Conservation (phyloP, 345 rosid species). For the Eucalyptus globulus region DNA sequence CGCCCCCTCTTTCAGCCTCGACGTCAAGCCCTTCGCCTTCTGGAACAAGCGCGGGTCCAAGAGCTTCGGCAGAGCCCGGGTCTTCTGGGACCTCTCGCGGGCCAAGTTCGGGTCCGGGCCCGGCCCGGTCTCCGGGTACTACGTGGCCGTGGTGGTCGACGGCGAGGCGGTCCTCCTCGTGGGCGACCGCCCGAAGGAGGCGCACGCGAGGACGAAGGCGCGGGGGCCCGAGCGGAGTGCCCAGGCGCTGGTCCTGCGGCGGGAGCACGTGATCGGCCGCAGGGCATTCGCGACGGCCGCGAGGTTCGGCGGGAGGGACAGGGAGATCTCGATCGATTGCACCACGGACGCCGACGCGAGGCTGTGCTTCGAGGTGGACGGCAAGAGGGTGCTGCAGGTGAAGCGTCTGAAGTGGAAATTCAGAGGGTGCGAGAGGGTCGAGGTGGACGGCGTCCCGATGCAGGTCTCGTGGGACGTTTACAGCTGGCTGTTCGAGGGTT, state of each 20-base stretch:
- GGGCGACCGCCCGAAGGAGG: constrained; percentile 57
- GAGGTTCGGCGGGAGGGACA: constrained; percentile 52
- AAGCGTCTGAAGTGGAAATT: constrained; percentile 84
- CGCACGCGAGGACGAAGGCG: constrained; percentile 31
- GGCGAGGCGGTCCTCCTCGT: constrained; percentile 51
- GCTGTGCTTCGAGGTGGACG: constrained; percentile 47
- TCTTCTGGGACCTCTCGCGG: constrained; percentile 69
- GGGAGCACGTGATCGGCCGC: constrained; percentile 61
- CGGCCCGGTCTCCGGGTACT: constrained; percentile 72
- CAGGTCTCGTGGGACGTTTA: constrained; percentile 93
- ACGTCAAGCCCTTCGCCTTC: constrained; percentile 47
- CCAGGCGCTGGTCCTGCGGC: constrained; percentile 48
- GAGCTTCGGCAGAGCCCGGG: constrained; percentile 5
- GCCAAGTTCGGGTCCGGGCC: constrained; percentile 76
- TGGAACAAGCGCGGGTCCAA: constrained; percentile 80
- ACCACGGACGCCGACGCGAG: constrained; percentile 34
- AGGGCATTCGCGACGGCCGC: constrained; percentile 47
- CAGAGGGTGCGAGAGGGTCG: constrained; percentile 68
- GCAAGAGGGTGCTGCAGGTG: constrained; percentile 37
- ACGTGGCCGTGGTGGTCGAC: constrained; percentile 53
- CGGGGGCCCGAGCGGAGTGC: constrained; percentile 4
- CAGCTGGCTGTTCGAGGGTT: constrained; percentile 56
- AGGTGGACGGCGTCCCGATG: constrained; percentile 56
- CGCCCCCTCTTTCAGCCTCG: constrained; percentile 31
- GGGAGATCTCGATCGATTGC: constrained; percentile 66